Evolutionary conservation across 2,329 filamentous ascomycete species (phyloP).

Genomic region (Diaporthe vaccinii): DNA sequence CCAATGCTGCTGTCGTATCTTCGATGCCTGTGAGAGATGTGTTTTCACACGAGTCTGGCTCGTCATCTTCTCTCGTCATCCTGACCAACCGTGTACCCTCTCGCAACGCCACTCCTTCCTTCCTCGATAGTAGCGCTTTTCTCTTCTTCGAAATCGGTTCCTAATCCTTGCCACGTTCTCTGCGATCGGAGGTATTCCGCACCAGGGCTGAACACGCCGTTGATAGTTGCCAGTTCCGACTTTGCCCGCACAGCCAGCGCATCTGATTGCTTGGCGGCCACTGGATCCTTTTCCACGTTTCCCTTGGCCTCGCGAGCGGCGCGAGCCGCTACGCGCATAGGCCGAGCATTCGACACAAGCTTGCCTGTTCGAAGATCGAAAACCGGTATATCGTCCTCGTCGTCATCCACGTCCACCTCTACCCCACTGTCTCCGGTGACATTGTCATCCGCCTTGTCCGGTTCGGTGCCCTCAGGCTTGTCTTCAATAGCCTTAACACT

Average conservation of each 20-base stretch:
- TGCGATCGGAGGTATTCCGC: slow-evolving; percentile 88
- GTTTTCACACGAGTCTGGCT: background rate
- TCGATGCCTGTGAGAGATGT: background rate
- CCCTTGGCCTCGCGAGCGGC: slow-evolving; percentile 42
- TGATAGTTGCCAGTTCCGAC: slow-evolving; percentile 83
- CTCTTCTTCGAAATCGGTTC: slow-evolving; percentile 81
- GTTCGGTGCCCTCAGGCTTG: slow-evolving; percentile 43
- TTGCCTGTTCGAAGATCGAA: slow-evolving; percentile 92
- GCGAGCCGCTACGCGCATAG: slow-evolving; percentile 70
- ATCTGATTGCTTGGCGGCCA: slow-evolving; percentile 50
- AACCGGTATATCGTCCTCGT: slow-evolving; percentile 85
- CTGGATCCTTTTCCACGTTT: slow-evolving; percentile 38
- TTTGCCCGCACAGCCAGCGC: slow-evolving; percentile 69
- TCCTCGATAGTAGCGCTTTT: slow-evolving; percentile 82
- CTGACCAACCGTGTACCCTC: slow-evolving; percentile 85
- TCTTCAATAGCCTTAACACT: slow-evolving; percentile 65
- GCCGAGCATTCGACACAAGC: slow-evolving; percentile 83
- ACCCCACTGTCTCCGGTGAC: slow-evolving; percentile 39
- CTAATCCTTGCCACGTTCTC: slow-evolving; percentile 91
- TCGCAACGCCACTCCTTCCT: slow-evolving; percentile 87
- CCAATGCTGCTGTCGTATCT: background rate
- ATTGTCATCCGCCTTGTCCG: slow-evolving; percentile 42
- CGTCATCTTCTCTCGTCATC: slow-evolving; percentile 46
- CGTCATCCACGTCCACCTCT: slow-evolving; percentile 62
- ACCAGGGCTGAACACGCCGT: slow-evolving; percentile 89